Conservation (phyloP, 2,329 filamentous ascomycete species). For the Arthrobotrys megalospora region DNA sequence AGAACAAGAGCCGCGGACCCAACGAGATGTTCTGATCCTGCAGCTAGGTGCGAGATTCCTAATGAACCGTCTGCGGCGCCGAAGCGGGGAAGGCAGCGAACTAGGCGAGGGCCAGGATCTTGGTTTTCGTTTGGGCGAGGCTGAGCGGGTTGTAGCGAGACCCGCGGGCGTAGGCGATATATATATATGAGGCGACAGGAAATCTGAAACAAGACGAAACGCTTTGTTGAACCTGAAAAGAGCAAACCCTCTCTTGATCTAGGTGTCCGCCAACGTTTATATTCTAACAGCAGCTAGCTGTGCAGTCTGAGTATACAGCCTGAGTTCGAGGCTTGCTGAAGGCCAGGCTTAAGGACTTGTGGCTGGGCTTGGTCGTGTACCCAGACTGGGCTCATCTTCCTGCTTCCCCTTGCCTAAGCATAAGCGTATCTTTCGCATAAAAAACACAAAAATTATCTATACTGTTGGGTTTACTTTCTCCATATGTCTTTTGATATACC, state of each 20-base stretch:
- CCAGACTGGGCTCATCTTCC: not conserved
- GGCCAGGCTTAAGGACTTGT: not conserved
- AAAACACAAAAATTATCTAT: too few species aligned
- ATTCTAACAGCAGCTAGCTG: too few species aligned
- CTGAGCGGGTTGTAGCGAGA: constrained; percentile 14
- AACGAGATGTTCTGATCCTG: not conserved
- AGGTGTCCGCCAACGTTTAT: not conserved
- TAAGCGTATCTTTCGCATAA: too few species aligned
- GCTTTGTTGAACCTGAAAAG: constrained; percentile 1
- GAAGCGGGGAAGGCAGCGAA: constrained; percentile 38
- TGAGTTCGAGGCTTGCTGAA: not conserved
- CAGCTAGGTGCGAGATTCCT: not conserved
- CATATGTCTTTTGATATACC: too few species aligned
- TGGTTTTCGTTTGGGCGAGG: constrained; percentile 56
- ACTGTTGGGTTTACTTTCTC: too few species aligned
- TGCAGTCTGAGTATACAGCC: not conserved
- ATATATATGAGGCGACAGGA: not conserved
- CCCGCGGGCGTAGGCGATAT: not conserved
- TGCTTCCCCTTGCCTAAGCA: not conserved
- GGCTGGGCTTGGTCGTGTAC: too few species aligned
- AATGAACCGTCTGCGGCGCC: constrained; percentile 5
- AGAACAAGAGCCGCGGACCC: constrained; percentile 10
- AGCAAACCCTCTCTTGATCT: not conserved
- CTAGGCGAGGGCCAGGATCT: constrained; percentile 36
- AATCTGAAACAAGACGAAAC: constrained; percentile 2